Evolutionary conservation across 768 basidiomycete species (phyloP), one percentile per base, ranked within the genome.

Genomic region (Tulasnella sp.): DNA sequence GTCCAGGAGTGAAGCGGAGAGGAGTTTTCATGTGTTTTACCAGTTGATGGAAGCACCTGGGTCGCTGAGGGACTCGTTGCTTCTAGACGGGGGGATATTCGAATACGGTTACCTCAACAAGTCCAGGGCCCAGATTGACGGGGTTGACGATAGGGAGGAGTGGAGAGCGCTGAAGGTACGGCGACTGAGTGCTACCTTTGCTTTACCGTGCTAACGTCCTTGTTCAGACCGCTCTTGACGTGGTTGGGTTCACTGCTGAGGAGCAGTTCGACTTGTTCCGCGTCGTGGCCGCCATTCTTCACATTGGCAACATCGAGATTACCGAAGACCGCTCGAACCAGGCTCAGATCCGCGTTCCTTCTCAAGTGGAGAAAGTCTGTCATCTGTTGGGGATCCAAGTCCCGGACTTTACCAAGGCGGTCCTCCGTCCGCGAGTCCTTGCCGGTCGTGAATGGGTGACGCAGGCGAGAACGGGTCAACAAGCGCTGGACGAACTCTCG

Each of bases 371-470:
- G 78, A 83, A 82, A 45, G 93, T 91, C 64, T 97, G 96, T 81
- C 93, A 97, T 83, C 86, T 99, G 31, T 87, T 99, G 34, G 97
- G 97, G 3, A 86, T 99, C 22, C 90, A 94, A 0, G 87, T 94
- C 6, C 86, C 90, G 0, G 96, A 97, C 77, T 97, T 99, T 82
- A 92, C 88, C 25, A 91, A 91, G 76, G 93, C 94, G 0, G 90
- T 99, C 22, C 85, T 97, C 19, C 91, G 92, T 6, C 97, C 97
- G 0, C 91, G 91, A 67, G 92, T 95, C 11, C 90, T 96, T 39
- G 97, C 97, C 17, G 97, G 97, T 22, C 87, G 96, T 31, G 97
- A 99, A 84, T 97, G 96, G 94, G 96, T 99, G 19, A 91, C 93
- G 0, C 96, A 99, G 80, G 93, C 95, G 9, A 87, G 97, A 69